phyloP scores from a whole-genome alignment of 228 moss, liverwort and hornwort genomes.

The Sphagnum fallax region DNA sequence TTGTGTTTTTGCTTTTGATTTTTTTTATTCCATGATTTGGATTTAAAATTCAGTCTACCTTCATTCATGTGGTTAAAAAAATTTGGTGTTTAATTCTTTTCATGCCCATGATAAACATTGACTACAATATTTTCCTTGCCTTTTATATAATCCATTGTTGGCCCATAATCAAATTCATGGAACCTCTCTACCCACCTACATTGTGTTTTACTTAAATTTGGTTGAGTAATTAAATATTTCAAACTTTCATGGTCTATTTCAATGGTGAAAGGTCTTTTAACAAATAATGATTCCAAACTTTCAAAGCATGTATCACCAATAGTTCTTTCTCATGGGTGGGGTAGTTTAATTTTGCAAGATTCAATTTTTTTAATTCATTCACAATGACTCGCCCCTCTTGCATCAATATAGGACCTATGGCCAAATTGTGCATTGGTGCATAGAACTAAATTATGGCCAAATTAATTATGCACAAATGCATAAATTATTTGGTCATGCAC shows the following conservation, averaged over 20 bases:
- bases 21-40: too few species aligned
- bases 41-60: too few species aligned
- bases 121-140: not conserved
- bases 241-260: slow-evolving; percentile 1
- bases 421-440: not conserved
- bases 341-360: slow-evolving; percentile 2
- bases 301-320: slow-evolving; percentile 4
- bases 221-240: not conserved
- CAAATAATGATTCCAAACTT: not conserved
- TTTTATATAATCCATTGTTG: not conserved
- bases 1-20: too few species aligned
- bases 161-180: not conserved
- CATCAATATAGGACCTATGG: not conserved
- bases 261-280: not conserved
- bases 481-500: too few species aligned
- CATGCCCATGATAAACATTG: too few species aligned
- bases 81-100: too few species aligned
- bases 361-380: slow-evolving; percentile 6
- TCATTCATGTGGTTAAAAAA: too few species aligned
- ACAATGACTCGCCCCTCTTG: not conserved
- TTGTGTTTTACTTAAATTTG: not conserved
- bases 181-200: not conserved
- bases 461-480: too few species aligned
- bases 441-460: not conserved
- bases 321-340: slow-evolving; percentile 1